Conservation (phyloP, 495 filamentous ascomycete genomes). For the Astrothelium subdiscretum region DNA sequence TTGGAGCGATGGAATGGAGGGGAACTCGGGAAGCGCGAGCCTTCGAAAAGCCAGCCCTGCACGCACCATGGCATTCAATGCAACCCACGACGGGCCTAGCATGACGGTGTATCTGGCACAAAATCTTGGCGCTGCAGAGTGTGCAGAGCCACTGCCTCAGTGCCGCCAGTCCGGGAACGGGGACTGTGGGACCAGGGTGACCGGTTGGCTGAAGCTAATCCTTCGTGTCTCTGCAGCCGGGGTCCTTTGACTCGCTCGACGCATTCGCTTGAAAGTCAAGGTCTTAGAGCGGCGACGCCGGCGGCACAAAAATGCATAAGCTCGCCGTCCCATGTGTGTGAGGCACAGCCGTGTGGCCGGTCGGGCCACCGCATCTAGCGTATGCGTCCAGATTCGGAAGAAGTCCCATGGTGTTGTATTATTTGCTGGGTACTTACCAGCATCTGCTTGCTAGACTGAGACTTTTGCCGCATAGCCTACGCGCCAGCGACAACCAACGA, state of each 20-base stretch:
- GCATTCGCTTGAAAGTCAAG: neutral
- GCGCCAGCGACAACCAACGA: constrained; percentile 1
- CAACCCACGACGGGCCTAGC: neutral
- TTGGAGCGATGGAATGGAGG: neutral
- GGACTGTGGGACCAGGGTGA: neutral
- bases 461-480: neutral
- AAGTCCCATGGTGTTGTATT: neutral
- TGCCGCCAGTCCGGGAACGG: neutral
- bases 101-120: neutral
- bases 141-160: neutral
- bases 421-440: neutral
- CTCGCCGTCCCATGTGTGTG: neutral
- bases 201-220: neutral
- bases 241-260: neutral
- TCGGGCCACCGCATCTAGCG: neutral
- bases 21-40: neutral
- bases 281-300: neutral
- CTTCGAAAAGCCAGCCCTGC: neutral
- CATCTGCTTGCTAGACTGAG: neutral
- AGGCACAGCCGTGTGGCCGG: constrained; percentile 1
- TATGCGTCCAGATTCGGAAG: neutral
- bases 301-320: constrained; percentile 3
- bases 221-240: neutral
- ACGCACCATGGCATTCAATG: constrained; percentile 1
- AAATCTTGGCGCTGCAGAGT: neutral